Base-by-base conservation (phyloP, 1,284 basidiomycete genomes). In the Trametes hirsuta region DNA sequence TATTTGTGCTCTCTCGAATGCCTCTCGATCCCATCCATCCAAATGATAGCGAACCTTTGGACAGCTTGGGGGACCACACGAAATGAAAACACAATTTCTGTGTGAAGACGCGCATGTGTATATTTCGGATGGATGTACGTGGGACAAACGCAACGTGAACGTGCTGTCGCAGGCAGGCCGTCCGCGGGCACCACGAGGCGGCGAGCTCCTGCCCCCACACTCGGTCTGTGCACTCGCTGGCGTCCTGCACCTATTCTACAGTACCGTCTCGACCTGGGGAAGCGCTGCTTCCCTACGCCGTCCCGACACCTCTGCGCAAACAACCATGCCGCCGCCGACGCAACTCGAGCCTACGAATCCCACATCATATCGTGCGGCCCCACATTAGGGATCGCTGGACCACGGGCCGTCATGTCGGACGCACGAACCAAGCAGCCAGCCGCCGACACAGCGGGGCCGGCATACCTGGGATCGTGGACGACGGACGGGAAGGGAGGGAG, bases 221-320 rank as follows among this genome's bases (percentile, higher is more conserved):
- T 18, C 41, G 53, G 47, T 40, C 42, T 39, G 35, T 51, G 44
- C 47, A 25, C 47, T 15, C 22, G 55, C 21, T 53, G 52, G 44
- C 47, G 34, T 34, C 51, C 52, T 60, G 55, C 56, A 40, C 47
- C 53, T 61, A 59, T 53, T 46, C 53, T 62, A 58, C 57, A 61
- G 58, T 53, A 50, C 52, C 59, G 56, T 71, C 61, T 55, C 68
- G 69, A 67, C 70, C 70, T 37, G 70, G 70, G 69, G 71, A 74
- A 77, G 76, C 69, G 70, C 77, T 71, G 78, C 76, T 75, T 73
- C 72, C 72, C 71, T 69, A 66, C 74, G 68, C 69, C 67, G 70
- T 67, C 66, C 68, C 66, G 60, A 55, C 65, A 68, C 53, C 62
- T 47, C 60, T 65, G 62, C 68, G 60, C 64, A 39, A 59, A 58